Base-by-base conservation (phyloP, 345 rosid genomes). In the Lepidium africanum region DNA sequence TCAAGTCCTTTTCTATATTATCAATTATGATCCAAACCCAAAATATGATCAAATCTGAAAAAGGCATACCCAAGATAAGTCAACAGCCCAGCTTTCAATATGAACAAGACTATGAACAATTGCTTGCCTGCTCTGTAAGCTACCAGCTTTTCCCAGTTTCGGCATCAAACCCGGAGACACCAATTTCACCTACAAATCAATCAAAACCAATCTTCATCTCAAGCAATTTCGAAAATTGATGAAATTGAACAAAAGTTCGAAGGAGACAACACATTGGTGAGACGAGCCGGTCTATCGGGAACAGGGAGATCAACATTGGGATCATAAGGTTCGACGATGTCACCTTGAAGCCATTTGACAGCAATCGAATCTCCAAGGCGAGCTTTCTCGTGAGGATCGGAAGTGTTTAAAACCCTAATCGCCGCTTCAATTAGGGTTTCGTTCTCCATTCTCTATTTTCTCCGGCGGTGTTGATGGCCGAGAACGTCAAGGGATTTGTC, bases 41-140 rank as follows among this genome's bases (percentile, higher is more conserved):
- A 0, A 53, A 32, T 53, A 13, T 30, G 27, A 23, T 12, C n/a
- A 12, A 25, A 33, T 50, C 0, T 25, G 4, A 56, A 23, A 68
- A 36, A 17, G 15, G 64, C 51, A 3, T 82, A 91, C 96, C 98
- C 93, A 92, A 39, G 98, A 85, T 75, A 90, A 83, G 68, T 88
- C 98, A 76, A 90, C 75, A 3, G 96, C 98, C 96, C 98, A 90
- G 70, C 93, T 92, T 82, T 92, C 96, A 19, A 77, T 90, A 73
- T 90, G 96, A 14, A 64, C 93, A 68, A 92, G 87, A 64, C 98
- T 92, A 53, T 90, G 98, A 72, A 89, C 90, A 74, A 92, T 90
- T 3, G 96, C 92, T 84, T 84, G 96, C 72, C 96, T 85, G 62
- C 96, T 89, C 76, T 85, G 96, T 86, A 87, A 84, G 78, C 96